Evolutionary conservation across 2,329 filamentous ascomycete genomes (phyloP), one percentile per base, ranked within the genome.

Genomic region (Didymosphaeria variabile): DNA sequence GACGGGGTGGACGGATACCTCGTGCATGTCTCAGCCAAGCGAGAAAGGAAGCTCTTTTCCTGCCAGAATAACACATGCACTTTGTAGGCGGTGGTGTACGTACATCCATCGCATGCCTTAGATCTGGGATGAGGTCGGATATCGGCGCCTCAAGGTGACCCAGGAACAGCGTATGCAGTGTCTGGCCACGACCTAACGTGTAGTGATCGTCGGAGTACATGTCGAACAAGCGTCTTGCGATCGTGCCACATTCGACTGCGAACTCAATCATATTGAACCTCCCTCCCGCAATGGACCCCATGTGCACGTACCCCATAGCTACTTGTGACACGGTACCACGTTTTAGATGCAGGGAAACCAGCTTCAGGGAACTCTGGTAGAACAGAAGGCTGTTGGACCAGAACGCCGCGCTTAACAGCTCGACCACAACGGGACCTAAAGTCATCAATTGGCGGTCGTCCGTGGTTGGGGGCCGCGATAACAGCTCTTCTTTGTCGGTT

Each of bases 301-400:
- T 72, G 67, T 93, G 85, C 2, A 93, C 77, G 67, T 92, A 92
- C 0, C 84, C 85, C 31, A 89, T 84, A 17, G 88, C 88, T 1
- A 88, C 88, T 73, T 94, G 90, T 5, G 90, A 87, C 64, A 90
- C 91, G 6, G 85, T 81, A 0, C 90, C 91, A 12, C 81, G 80
- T 2, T 83, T 81, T 7, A 94, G 79, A 71, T 91, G 89, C 57
- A 89, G 82, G 56, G 88, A 82, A 58, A 93, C 80, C 80, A 93
- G 87, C 62, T 88, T 83, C 15, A 94, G 79, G 0, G 87, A 83
- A 29, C 90, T 83, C 66, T 91, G 87, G 72, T 92, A 94, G 72
- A 91, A 93, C n/a, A 88, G 83, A 10, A 93, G 77, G 21, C 83
- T 83, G 67, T 93, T 87, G 44, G 85, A 88, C 91, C 91, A 93